Evolutionary conservation across 305 asterid genomes (phyloP).

Genomic region (Solanum hybrid): DNA sequence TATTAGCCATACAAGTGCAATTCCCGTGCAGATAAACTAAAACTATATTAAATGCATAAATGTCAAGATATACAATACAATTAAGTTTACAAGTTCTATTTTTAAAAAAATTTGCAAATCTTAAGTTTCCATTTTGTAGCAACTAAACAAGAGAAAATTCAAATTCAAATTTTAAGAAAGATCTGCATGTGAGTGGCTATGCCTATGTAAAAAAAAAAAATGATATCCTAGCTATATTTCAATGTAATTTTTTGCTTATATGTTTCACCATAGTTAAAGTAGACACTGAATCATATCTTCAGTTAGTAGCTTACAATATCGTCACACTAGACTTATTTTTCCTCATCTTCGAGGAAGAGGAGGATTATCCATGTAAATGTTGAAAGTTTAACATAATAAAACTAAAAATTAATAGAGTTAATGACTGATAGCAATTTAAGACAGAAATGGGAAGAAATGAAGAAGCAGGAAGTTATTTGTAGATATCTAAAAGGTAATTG

Average conservation of each 20-base stretch:
- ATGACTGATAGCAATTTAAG: background rate
- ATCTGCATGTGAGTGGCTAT: background rate
- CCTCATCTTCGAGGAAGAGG: background rate
- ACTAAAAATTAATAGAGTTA: background rate
- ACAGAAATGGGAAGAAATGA: background rate
- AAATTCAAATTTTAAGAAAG: background rate
- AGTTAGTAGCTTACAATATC: background rate
- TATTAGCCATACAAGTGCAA: background rate
- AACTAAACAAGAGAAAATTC: background rate
- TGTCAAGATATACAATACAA: background rate
- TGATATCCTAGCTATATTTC: background rate
- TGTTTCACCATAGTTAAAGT: background rate
- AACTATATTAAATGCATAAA: background rate
- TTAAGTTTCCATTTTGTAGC: background rate
- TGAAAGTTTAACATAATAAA: background rate
- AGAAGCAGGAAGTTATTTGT: background rate
- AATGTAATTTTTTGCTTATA: background rate
- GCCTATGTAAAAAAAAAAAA: background rate
- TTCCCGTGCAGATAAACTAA: background rate
- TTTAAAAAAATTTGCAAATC: background rate
- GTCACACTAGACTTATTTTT: background rate
- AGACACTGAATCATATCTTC: background rate
- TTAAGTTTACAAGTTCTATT: background rate
- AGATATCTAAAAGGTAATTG: background rate
- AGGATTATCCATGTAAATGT: background rate